phyloP scores from a whole-genome alignment of 108 stramenopile species.

The Phaeodactylum tricornutum region DNA sequence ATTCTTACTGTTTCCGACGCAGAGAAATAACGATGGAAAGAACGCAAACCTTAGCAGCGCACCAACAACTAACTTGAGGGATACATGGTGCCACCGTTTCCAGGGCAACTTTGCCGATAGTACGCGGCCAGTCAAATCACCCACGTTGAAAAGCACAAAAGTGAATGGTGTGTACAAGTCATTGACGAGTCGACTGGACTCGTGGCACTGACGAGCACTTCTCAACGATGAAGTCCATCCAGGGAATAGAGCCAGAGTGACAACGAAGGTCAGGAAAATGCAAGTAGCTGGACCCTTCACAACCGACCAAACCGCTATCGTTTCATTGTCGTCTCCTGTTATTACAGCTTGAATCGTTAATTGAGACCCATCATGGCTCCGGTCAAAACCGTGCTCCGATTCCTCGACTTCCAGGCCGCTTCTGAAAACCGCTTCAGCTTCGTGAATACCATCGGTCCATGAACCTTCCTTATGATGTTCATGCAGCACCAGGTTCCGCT shows the following conservation, averaged over 20 bases:
- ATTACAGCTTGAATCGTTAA: too few species aligned
- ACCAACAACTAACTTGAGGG: constrained; percentile 19
- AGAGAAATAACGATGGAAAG: constrained; percentile 23
- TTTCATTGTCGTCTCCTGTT: constrained; percentile 2
- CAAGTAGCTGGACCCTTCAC: constrained; percentile 21
- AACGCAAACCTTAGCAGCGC: constrained; percentile 19
- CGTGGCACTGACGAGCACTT: constrained; percentile 27
- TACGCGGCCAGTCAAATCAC: constrained; percentile 33
- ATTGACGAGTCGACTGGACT: constrained; percentile 23
- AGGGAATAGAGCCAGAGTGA: constrained; percentile 45
- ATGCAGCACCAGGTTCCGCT: neutral
- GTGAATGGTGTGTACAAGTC: constrained; percentile 37
- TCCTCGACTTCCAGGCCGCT: too few species aligned
- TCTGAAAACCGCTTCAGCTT: too few species aligned
- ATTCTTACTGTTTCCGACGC: neutral
- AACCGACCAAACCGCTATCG: constrained; percentile 6
- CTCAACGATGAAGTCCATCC: constrained; percentile 28
- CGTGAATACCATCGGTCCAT: too few species aligned
- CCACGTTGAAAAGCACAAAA: constrained; percentile 46
- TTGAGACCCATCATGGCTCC: too few species aligned
- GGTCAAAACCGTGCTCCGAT: too few species aligned
- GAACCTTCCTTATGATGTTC: too few species aligned
- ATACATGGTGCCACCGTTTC: constrained; percentile 5
- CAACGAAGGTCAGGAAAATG: constrained; percentile 34
- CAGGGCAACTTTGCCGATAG: constrained; percentile 11